Evolutionary conservation across 2,329 filamentous ascomycete genomes (phyloP).

Genomic region (Ophidiomyces ophidiicola): DNA sequence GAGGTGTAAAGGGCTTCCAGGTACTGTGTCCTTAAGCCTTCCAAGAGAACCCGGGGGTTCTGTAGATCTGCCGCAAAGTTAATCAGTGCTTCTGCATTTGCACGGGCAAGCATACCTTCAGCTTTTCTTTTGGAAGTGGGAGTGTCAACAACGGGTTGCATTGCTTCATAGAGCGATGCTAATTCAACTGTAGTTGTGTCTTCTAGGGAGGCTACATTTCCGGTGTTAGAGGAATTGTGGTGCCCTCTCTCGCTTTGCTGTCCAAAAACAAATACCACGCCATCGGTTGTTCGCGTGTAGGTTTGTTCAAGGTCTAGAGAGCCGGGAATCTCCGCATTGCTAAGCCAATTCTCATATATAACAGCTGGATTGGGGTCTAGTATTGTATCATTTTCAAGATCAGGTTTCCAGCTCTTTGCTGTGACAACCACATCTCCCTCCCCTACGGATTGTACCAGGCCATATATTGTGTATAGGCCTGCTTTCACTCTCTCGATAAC

Average conservation of each 20-base stretch:
- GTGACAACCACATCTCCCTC: slow-evolving; percentile 31
- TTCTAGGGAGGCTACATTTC: background rate
- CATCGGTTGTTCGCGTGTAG: slow-evolving; percentile 13
- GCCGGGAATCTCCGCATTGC: slow-evolving; percentile 25
- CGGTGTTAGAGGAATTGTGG: too few relatives aligned
- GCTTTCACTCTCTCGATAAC: slow-evolving; percentile 30
- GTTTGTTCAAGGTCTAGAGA: slow-evolving; percentile 17
- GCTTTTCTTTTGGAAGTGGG: background rate
- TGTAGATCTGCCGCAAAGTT: background rate
- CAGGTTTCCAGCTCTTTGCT: slow-evolving; percentile 23
- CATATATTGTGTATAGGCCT: slow-evolving; percentile 30
- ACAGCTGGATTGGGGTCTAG: background rate
- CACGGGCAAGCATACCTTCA: slow-evolving; percentile 6
- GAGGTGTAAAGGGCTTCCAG: slow-evolving; percentile 34
- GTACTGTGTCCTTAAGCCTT: slow-evolving; percentile 30
- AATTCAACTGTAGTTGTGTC: background rate
- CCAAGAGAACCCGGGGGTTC: slow-evolving; percentile 25
- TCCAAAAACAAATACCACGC: slow-evolving; percentile 2
- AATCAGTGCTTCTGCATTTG: background rate
- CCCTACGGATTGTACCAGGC: slow-evolving; percentile 24
- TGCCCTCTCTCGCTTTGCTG: background rate
- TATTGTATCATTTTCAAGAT: background rate
- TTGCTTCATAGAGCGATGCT: slow-evolving; percentile 5
- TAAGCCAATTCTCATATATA: slow-evolving; percentile 25
- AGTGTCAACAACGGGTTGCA: background rate